Conservation (phyloP, 768 basidiomycete species). For the Leucocoprinus sp. region DNA sequence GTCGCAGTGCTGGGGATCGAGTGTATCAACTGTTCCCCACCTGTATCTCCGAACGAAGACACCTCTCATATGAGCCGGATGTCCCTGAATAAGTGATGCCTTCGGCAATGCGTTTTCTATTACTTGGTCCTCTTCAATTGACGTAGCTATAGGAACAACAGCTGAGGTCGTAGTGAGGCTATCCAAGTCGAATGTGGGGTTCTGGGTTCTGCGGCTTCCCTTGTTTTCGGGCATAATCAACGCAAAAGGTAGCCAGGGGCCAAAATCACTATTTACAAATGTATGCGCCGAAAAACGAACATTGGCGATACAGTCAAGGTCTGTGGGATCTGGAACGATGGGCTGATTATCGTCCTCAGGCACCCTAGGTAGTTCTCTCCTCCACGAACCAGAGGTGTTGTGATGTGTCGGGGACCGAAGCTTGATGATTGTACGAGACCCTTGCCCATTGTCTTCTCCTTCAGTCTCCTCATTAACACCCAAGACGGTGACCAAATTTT, state of each 20-base stretch:
- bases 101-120: conserved; percentile 23
- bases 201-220: conserved; percentile 27
- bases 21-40: conserved; percentile 86
- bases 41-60: conserved; percentile 72
- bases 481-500: conserved; percentile 19
- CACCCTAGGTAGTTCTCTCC: conserved; percentile 48
- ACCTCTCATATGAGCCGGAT: conserved; percentile 64
- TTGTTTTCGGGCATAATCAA: conserved; percentile 65
- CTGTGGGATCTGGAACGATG: conserved; percentile 45
- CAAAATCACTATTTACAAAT: conserved; percentile 53
- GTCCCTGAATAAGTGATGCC: conserved; percentile 38
- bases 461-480: conserved; percentile 30
- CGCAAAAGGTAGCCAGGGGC: conserved; percentile 64
- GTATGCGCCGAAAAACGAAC: conserved; percentile 69
- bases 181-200: conserved; percentile 25
- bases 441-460: conserved; percentile 43
- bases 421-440: conserved; percentile 71
- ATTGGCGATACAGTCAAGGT: conserved; percentile 65
- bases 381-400: conserved; percentile 56
- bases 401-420: conserved; percentile 47
- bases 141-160: conserved; percentile 22
- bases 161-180: conserved; percentile 19
- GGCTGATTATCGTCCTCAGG: conserved; percentile 54
- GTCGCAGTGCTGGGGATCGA: conserved; percentile 82
- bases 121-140: conserved; percentile 32